phyloP scores from a whole-genome alignment of 495 filamentous ascomycete genomes.

The Mycothermus thermophilus region DNA sequence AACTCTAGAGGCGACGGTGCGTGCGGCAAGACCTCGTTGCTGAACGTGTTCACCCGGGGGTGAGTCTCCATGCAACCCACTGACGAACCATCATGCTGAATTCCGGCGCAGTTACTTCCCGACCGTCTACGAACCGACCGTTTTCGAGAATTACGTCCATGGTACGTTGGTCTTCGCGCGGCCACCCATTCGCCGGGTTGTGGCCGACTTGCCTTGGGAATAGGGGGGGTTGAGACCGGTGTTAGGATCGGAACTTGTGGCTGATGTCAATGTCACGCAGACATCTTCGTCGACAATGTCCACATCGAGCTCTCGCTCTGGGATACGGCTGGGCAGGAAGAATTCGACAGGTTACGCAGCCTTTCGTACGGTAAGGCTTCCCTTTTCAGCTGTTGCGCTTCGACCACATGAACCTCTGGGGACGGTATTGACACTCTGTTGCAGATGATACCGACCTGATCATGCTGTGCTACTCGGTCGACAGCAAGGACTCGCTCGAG shows the following conservation, averaged over 20 bases:
- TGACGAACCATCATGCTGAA: conserved; percentile 1
- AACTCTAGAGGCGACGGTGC: conserved; percentile 97
- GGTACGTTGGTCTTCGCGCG: conserved; percentile 39
- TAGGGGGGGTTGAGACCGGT: too few species aligned
- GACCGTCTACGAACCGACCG: conserved; percentile 95
- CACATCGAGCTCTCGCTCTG: conserved; percentile 96
- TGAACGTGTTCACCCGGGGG: conserved; percentile 99
- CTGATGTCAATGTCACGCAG: conserved; percentile 28
- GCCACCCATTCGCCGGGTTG: too few species aligned
- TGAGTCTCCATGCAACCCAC: too few species aligned
- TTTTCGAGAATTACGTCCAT: conserved; percentile 99
- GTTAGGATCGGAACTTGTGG: not conserved
- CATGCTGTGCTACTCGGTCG: conserved; percentile 96
- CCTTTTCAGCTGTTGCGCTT: not conserved
- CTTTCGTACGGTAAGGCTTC: conserved; percentile 62
- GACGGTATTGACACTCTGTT: not conserved
- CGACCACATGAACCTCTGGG: not conserved
- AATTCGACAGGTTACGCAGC: conserved; percentile 92
- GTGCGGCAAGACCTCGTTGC: conserved; percentile 89
- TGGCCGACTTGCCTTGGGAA: too few species aligned
- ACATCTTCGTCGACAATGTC: conserved; percentile 92
- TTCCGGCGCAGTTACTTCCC: conserved; percentile 65
- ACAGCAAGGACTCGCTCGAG: conserved; percentile 89
- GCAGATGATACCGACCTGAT: conserved; percentile 83
- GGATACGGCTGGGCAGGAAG: conserved; percentile 98